Conservation (phyloP, 208 protist genomes). For the Leishmania arabica region DNA sequence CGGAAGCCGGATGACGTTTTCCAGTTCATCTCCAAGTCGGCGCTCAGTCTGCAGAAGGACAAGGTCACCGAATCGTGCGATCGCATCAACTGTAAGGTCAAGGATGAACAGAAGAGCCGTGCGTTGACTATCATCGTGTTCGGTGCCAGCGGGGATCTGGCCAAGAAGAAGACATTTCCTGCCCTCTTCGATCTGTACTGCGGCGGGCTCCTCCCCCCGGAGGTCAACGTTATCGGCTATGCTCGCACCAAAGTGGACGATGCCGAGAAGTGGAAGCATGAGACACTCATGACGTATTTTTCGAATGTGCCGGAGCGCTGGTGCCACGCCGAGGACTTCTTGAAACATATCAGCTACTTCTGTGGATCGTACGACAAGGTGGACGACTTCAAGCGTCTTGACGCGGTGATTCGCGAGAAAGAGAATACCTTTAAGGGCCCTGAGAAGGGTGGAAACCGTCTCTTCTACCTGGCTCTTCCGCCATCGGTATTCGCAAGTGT, state of each 20-base stretch:
- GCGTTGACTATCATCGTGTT: constrained; percentile 87
- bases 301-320: constrained; percentile 36
- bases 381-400: constrained; percentile 73
- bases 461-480: constrained; percentile 94
- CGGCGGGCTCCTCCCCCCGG: constrained; percentile 68
- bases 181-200: constrained; percentile 92
- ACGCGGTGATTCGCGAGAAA: constrained; percentile 48
- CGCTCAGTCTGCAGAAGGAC: constrained; percentile 38
- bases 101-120: constrained; percentile 49
- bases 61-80: constrained; percentile 30
- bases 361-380: constrained; percentile 74
- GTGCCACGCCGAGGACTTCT: constrained; percentile 74
- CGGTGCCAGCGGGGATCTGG: constrained; percentile 90
- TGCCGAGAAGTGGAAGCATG: constrained; percentile 68
- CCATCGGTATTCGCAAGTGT: constrained; percentile 78
- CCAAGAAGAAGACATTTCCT: constrained; percentile 94
- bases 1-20: constrained; percentile 62
- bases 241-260: constrained; percentile 81
- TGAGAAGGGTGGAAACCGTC: constrained; percentile 66
- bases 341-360: constrained; percentile 72
- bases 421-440: constrained; percentile 52
- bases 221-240: constrained; percentile 88
- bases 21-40: constrained; percentile 45
- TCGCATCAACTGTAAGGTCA: constrained; percentile 53
- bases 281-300: constrained; percentile 70